These are phyloP conservation scores for Kockiozyma suomiensis DNA, from an alignment of 805 yeast genomes.

Conservation along the genomic window DNA sequence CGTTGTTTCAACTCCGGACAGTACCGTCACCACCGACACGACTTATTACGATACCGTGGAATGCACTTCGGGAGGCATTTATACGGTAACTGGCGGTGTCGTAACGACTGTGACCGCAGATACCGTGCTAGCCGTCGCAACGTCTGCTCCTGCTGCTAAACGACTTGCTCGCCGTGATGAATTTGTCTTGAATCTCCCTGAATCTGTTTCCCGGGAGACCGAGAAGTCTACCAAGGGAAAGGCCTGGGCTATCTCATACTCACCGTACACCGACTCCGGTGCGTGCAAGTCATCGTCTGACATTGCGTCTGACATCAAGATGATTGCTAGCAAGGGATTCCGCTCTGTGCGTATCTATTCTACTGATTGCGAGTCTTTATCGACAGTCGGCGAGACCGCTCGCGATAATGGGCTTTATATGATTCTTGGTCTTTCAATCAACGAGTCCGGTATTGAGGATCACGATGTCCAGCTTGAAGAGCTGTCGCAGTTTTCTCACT, in stretches of 20 bases:
- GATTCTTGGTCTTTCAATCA: slow-evolving; percentile 87
- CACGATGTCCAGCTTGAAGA: slow-evolving; percentile 49
- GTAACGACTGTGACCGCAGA: slow-evolving; percentile 22
- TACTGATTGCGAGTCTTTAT: slow-evolving; percentile 75
- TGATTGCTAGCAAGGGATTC: slow-evolving; percentile 65
- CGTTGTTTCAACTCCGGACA: not conserved
- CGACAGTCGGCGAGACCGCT: slow-evolving; percentile 48
- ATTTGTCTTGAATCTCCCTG: not conserved
- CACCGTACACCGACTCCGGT: slow-evolving; percentile 63
- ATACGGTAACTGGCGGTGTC: slow-evolving; percentile 7
- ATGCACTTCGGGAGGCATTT: slow-evolving; percentile 22
- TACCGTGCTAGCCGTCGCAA: slow-evolving; percentile 40
- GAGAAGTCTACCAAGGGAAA: slow-evolving; percentile 13
- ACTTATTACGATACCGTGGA: slow-evolving; percentile 19
- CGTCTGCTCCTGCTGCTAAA: slow-evolving; percentile 53
- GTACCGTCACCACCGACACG: slow-evolving; percentile 3
- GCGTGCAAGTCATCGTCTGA: slow-evolving; percentile 62
- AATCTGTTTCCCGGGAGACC: not conserved
- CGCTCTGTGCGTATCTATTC: slow-evolving; percentile 75
- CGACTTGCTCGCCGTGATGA: slow-evolving; percentile 11
- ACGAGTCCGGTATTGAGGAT: slow-evolving; percentile 63
- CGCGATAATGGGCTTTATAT: slow-evolving; percentile 54
- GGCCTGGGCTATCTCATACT: slow-evolving; percentile 43
- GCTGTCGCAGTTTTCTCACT: slow-evolving; percentile 55
- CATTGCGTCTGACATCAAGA: slow-evolving; percentile 60